phyloP scores from a whole-genome alignment of 345 rosid genomes.

The Salix viminalis region DNA sequence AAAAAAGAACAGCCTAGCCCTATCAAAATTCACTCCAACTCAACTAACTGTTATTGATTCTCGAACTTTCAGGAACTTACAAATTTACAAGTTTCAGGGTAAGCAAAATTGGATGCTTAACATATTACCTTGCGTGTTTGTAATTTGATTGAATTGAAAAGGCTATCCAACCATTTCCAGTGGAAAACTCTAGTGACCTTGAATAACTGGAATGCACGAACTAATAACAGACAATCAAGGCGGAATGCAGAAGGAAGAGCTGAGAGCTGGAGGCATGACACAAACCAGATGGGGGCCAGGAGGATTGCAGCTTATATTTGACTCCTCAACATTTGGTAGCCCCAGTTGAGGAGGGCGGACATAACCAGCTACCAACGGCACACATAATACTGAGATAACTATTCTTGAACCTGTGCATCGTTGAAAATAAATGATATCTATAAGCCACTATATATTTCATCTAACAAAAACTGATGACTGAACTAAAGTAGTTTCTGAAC shows the following conservation, averaged over 20 bases:
- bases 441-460: background rate
- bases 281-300: constrained; percentile 81
- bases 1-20: background rate
- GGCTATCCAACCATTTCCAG: background rate
- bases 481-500: constrained; percentile 28
- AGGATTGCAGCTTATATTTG: constrained; percentile 65
- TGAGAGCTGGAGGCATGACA: constrained; percentile 78
- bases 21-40: background rate
- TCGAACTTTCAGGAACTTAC: background rate
- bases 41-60: constrained; percentile 1
- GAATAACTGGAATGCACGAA: background rate
- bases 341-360: constrained; percentile 79
- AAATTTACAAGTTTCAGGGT: constrained; percentile 16
- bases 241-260: constrained; percentile 82
- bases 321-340: constrained; percentile 58
- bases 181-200: background rate
- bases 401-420: constrained; percentile 59
- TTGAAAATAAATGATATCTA: background rate
- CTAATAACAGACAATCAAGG: constrained; percentile 27
- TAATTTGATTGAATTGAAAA: background rate
- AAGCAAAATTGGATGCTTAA: background rate
- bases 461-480: background rate
- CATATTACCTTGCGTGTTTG: background rate
- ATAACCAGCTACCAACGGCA: constrained; percentile 84
- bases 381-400: constrained; percentile 67